Conservation (phyloP, 129 eudicot genomes). For the Logfia minima region DNA sequence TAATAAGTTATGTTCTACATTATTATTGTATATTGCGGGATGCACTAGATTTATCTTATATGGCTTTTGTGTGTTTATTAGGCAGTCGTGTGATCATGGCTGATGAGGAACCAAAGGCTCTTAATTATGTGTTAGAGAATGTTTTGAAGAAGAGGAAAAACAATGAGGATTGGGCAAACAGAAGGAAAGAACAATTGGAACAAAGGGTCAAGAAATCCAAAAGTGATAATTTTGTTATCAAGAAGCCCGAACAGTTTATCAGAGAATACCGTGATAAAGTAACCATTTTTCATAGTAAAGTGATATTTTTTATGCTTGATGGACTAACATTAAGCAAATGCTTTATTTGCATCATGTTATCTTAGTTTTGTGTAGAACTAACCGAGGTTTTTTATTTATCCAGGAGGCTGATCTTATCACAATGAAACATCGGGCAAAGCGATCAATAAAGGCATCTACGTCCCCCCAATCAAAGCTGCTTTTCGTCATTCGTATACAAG, state of each 20-base stretch:
- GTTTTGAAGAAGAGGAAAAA: constrained; percentile 83
- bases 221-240: constrained; percentile 50
- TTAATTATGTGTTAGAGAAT: constrained; percentile 61
- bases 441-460: constrained; percentile 28
- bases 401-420: constrained; percentile 80
- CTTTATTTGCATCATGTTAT: not conserved
- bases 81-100: constrained; percentile 42
- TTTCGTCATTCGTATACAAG: constrained; percentile 75
- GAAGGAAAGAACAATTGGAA: constrained; percentile 68
- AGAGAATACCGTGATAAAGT: constrained; percentile 73
- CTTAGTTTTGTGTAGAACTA: not conserved
- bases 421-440: constrained; percentile 68
- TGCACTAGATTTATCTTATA: not conserved
- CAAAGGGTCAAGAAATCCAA: constrained; percentile 61
- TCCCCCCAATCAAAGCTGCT: constrained; percentile 60
- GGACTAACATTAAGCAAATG: not conserved
- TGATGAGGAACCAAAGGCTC: constrained; percentile 46
- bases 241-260: constrained; percentile 79
- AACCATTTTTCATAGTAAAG: not conserved
- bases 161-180: constrained; percentile 87
- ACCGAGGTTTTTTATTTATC: not conserved
- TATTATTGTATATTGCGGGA: not conserved
- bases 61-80: not conserved
- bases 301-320: not conserved
- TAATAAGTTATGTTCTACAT: not conserved